These are phyloP conservation scores for Salvia rosmarinus DNA, from an alignment of 257 asterid species.

Conservation along the genomic window DNA sequence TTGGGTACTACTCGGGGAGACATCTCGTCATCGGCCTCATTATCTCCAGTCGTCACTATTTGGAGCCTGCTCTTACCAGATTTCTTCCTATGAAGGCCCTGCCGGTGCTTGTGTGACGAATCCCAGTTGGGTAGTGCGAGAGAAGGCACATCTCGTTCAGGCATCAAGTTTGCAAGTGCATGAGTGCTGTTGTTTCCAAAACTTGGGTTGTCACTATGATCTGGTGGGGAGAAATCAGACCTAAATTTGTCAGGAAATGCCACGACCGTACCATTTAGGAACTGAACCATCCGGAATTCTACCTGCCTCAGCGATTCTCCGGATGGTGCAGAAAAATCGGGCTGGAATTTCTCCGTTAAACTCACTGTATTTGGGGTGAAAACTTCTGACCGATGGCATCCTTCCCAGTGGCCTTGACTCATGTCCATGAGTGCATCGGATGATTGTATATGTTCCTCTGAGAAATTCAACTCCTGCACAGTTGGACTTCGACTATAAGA, in stretches of 20 bases:
- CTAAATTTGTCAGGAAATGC: conserved; percentile 75
- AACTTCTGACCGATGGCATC: conserved; percentile 80
- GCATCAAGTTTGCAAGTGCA: conserved; percentile 43
- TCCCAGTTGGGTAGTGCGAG: conserved; percentile 61
- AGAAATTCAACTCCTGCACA: conserved; percentile 75
- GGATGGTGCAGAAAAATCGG: conserved; percentile 84
- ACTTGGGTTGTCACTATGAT: conserved; percentile 51
- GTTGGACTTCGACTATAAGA: conserved; percentile 2
- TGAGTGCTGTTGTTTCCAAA: conserved; percentile 45
- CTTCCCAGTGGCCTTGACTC: conserved; percentile 99
- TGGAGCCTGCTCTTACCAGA: conserved; percentile 98
- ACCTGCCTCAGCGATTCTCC: conserved; percentile 98
- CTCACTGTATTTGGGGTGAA: conserved; percentile 69
- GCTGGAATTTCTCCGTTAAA: conserved; percentile 80
- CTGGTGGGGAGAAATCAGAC: conserved; percentile 82
- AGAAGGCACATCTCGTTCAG: conserved; percentile 57
- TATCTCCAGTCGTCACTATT: conserved; percentile 79
- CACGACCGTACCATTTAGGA: conserved; percentile 67
- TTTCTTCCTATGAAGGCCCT: conserved; percentile 66
- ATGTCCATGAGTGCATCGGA: conserved; percentile 80
- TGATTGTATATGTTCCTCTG: conserved; percentile 80
- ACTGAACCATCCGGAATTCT: conserved; percentile 92
- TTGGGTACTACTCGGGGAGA: conserved; percentile 69
- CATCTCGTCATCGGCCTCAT: conserved; percentile 98
- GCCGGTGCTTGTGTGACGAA: conserved; percentile 60